Evolutionary conservation across 2,329 filamentous ascomycete genomes (phyloP).

Genomic region (Colletotrichum tofieldiae): DNA sequence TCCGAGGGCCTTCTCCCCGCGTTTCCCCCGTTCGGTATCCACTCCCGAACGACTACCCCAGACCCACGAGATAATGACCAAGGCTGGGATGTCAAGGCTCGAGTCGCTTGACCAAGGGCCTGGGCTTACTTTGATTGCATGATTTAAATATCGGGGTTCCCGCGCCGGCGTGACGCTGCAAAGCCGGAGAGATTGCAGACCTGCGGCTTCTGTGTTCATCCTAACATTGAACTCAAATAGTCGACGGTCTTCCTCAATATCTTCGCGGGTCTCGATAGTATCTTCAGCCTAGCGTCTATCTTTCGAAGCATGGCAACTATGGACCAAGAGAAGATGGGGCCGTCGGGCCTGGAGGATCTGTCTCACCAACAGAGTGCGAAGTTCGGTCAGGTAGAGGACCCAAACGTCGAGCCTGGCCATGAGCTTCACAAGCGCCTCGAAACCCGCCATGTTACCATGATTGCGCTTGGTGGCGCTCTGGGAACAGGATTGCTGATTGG

Average conservation of each 20-base stretch:
- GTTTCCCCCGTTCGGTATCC: constrained; percentile 22
- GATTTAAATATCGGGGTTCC: background rate
- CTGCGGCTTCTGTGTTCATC: background rate
- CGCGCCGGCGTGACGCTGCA: background rate
- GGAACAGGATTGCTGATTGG: constrained; percentile 65
- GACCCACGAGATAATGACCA: constrained; percentile 30
- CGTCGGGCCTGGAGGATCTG: background rate
- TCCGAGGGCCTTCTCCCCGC: constrained; percentile 21
- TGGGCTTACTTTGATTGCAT: no score
- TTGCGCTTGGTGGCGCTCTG: constrained; percentile 57
- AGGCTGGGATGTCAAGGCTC: constrained; percentile 2
- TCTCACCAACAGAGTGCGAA: constrained; percentile 24
- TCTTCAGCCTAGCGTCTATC: background rate
- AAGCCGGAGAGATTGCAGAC: background rate
- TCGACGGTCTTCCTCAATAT: background rate
- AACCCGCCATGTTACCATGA: constrained; percentile 54
- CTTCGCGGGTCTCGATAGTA: background rate
- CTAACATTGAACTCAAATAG: background rate
- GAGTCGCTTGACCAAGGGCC: background rate
- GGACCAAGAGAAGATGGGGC: constrained; percentile 24
- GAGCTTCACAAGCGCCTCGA: constrained; percentile 44
- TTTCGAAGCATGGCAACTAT: background rate
- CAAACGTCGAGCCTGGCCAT: constrained; percentile 20
- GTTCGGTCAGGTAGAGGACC: constrained; percentile 21
- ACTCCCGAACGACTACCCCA: constrained; percentile 21